Evolutionary conservation across 2,329 filamentous ascomycete genomes (phyloP).

Genomic region (Cordyceps farinosa): DNA sequence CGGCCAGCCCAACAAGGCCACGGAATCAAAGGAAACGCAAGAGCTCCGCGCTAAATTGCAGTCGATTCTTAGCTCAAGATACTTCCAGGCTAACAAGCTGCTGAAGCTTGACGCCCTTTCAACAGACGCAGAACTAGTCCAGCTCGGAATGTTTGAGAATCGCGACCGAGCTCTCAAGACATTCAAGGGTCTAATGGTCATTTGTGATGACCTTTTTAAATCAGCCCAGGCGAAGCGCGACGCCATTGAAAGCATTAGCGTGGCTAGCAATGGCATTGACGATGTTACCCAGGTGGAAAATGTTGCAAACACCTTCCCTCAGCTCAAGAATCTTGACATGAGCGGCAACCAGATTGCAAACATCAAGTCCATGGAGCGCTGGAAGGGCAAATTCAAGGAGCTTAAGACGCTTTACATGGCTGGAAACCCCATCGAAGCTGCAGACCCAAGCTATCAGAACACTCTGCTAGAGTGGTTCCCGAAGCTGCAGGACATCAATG

Average conservation of each 20-base stretch:
- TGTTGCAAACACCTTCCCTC: constrained; percentile 75
- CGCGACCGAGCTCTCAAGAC: constrained; percentile 76
- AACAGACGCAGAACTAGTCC: constrained; percentile 65
- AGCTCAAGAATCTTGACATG: constrained; percentile 83
- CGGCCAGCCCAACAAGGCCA: constrained; percentile 33
- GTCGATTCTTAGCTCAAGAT: constrained; percentile 69
- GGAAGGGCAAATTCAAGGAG: constrained; percentile 72
- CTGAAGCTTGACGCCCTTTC: constrained; percentile 78
- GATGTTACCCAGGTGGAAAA: constrained; percentile 70
- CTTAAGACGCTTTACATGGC: constrained; percentile 78
- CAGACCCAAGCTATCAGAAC: constrained; percentile 57
- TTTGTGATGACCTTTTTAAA: constrained; percentile 76
- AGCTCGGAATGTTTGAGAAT: constrained; percentile 71
- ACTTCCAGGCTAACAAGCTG: constrained; percentile 67
- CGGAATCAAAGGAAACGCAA: constrained; percentile 49
- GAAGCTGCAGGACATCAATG: constrained; percentile 72
- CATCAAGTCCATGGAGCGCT: constrained; percentile 64
- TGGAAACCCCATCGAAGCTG: constrained; percentile 68
- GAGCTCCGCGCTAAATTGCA: constrained; percentile 68
- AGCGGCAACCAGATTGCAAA: constrained; percentile 76
- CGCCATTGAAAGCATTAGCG: constrained; percentile 75
- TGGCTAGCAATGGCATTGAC: constrained; percentile 75
- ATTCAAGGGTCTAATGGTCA: constrained; percentile 85
- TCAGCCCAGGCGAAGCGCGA: constrained; percentile 68
- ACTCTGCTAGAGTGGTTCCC: constrained; percentile 81